Evolutionary conservation across 139 green algal species (phyloP), one percentile per base, ranked within the genome.

Genomic region (Mesotaenium endlicherianum): DNA sequence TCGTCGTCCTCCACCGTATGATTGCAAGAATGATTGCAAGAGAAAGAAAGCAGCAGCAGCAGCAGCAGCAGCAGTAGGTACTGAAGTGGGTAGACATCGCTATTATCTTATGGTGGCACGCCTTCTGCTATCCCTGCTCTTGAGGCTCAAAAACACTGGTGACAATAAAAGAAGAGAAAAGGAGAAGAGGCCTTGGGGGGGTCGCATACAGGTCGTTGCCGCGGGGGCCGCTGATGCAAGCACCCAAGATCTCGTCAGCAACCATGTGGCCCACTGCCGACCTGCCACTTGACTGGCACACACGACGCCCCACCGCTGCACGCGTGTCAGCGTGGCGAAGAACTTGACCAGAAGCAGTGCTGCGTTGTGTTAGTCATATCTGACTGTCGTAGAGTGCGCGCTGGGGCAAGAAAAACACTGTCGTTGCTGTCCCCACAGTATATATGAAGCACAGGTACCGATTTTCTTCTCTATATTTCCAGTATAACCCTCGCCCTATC

Each of bases 161-260:
- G n/a, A 30, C 5, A 2, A 1, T 31, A n/a, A 67, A 30, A 67
- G 3, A 0, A 26, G 14, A 67, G 6, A 67, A n/a, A 36, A n/a
- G 55, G 55, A 2, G 34, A 30, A 17, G 16, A 30, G 55, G 55
- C n/a, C 0, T 31, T n/a, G 14, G 2, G 3, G 53, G 53, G 53
- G 53, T 2, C 20, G 1, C 38, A 34, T 40, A 82, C 74, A 86
- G 80, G n/a, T 85, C 72, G 20, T 85, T 86, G 31, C 72, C 80
- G 1, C 80, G 45, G 0, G 80, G 80, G 30, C 76, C 80, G 17
- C 78, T 85, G 17, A 71, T 57, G 55, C 34, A 47, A 11, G 80
- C 72, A 1, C 34, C 78, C 1, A 86, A 3, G n/a, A 86, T 86
- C 38, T 86, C 80, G 16, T 85, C 57, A 4, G 72, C 53, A 14